phyloP scores from a whole-genome alignment of 2,329 filamentous ascomycete genomes.

The Microcyclosporella mali region DNA sequence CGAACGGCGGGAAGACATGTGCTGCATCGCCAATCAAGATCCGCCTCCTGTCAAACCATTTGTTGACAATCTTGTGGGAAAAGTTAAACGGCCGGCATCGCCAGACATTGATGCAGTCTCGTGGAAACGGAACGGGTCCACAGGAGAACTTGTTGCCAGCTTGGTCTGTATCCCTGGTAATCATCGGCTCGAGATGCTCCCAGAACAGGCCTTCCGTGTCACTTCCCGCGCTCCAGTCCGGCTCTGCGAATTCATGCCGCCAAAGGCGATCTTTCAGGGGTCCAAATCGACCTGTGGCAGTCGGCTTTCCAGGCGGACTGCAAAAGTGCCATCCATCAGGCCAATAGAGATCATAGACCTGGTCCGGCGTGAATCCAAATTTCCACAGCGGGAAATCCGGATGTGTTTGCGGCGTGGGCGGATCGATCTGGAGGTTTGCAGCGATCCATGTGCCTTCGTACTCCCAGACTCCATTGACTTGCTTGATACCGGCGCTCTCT shows the following conservation, averaged over 20 bases:
- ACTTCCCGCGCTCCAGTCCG: constrained; percentile 2
- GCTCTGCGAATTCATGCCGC: constrained; percentile 15
- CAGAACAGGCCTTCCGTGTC: constrained; percentile 11
- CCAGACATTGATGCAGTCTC: constrained; percentile 43
- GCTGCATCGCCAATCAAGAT: constrained; percentile 47
- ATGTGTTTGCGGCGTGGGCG: constrained; percentile 43
- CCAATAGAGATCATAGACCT: constrained; percentile 46
- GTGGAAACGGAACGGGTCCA: constrained; percentile 8
- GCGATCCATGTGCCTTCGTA: constrained; percentile 46
- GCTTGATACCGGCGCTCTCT: constrained; percentile 35
- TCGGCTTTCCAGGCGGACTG: constrained; percentile 37
- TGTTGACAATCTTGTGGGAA: constrained; percentile 40
- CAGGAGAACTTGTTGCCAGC: neutral
- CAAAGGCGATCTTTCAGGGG: constrained; percentile 35
- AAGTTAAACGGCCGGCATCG: constrained; percentile 45
- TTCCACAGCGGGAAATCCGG: constrained; percentile 46
- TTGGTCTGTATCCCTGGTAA: constrained; percentile 3
- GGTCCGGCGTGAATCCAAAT: constrained; percentile 40
- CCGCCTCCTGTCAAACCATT: constrained; percentile 39
- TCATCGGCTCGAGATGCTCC: constrained; percentile 11
- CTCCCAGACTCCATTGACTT: constrained; percentile 23
- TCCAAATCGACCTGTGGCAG: constrained; percentile 44
- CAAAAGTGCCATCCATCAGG: constrained; percentile 42
- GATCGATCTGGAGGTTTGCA: constrained; percentile 39
- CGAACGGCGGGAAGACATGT: constrained; percentile 48